These are phyloP conservation scores for Phytophthora rubi DNA, from an alignment of 352 stramenopile genomes.

Conservation along the genomic window DNA sequence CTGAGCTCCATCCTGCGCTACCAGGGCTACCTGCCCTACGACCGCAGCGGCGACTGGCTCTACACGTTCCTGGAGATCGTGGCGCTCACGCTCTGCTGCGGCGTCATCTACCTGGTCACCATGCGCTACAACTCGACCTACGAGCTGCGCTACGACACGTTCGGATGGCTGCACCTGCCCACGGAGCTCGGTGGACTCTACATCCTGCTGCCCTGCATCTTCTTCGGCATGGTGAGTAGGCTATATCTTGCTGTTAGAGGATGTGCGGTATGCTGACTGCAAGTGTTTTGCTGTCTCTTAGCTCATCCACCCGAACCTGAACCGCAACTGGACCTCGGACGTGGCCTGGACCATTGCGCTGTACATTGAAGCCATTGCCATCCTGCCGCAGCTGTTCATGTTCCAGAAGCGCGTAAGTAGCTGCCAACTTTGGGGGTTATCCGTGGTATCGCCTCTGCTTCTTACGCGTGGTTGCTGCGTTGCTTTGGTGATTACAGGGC, in stretches of 20 bases:
- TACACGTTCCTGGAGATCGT: constrained; percentile 97
- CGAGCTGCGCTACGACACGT: constrained; percentile 95
- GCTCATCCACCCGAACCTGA: constrained; percentile 96
- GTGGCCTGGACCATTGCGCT: constrained; percentile 98
- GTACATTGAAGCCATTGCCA: constrained; percentile 96
- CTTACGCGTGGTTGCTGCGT: not conserved
- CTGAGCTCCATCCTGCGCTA: constrained; percentile 97
- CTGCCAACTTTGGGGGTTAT: not conserved
- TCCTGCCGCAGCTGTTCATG: constrained; percentile 99
- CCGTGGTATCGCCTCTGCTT: too few species aligned
- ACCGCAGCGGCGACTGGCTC: constrained; percentile 97
- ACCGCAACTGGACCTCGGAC: constrained; percentile 97
- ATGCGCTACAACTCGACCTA: constrained; percentile 96
- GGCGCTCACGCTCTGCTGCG: constrained; percentile 87
- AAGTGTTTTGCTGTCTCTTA: constrained; percentile 30
- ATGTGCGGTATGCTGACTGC: not conserved
- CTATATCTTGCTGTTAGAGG: not conserved
- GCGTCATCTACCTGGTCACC: constrained; percentile 92
- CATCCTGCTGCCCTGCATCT: constrained; percentile 87
- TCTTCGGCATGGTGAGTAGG: constrained; percentile 80
- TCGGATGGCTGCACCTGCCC: constrained; percentile 91
- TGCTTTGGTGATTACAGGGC: constrained; percentile 44
- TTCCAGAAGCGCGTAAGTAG: constrained; percentile 95
- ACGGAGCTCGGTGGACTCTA: constrained; percentile 87
- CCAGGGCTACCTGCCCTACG: constrained; percentile 95